phyloP scores from a whole-genome alignment of 2,329 filamentous ascomycete genomes.

The Pezicula carpinea region DNA sequence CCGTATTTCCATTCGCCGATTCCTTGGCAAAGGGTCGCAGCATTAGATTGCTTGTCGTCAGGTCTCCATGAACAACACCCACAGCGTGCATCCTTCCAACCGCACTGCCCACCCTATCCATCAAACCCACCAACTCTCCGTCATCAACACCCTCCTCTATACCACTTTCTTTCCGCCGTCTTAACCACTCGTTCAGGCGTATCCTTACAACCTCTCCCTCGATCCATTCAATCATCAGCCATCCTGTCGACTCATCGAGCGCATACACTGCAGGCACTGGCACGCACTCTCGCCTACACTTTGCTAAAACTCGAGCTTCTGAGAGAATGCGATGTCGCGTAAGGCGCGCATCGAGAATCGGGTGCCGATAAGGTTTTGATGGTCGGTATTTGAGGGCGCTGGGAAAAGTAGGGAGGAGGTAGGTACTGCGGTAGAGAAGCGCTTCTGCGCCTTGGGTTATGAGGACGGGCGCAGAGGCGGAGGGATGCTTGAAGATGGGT shows the following conservation, averaged over 20 bases:
- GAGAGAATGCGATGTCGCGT: constrained; percentile 83
- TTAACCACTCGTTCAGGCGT: constrained; percentile 65
- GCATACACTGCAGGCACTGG: constrained; percentile 78
- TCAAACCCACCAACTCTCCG: constrained; percentile 51
- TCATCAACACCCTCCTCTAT: constrained; percentile 37
- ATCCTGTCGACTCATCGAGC: constrained; percentile 57
- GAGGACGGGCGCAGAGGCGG: constrained; percentile 57
- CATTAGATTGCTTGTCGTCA: constrained; percentile 98
- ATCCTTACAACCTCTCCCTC: constrained; percentile 66
- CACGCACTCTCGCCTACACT: constrained; percentile 74
- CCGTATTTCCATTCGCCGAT: constrained; percentile 13
- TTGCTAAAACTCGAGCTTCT: constrained; percentile 80
- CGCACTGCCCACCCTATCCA: constrained; percentile 65
- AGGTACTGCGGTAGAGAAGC: constrained; percentile 83
- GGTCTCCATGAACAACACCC: constrained; percentile 90
- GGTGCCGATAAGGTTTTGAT: constrained; percentile 86
- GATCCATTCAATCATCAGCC: constrained; percentile 84
- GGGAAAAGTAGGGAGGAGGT: constrained; percentile 61
- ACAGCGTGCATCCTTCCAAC: constrained; percentile 74
- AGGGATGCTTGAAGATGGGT: constrained; percentile 37
- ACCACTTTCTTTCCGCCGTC: constrained; percentile 27
- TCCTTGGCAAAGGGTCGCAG: constrained; percentile 38
- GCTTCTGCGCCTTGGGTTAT: constrained; percentile 95
- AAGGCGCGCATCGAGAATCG: constrained; percentile 78
- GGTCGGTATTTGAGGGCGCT: constrained; percentile 90